Evolutionary conservation across 164 flowering plant species (phyloP).

Genomic region (Magnolia officinalis): DNA sequence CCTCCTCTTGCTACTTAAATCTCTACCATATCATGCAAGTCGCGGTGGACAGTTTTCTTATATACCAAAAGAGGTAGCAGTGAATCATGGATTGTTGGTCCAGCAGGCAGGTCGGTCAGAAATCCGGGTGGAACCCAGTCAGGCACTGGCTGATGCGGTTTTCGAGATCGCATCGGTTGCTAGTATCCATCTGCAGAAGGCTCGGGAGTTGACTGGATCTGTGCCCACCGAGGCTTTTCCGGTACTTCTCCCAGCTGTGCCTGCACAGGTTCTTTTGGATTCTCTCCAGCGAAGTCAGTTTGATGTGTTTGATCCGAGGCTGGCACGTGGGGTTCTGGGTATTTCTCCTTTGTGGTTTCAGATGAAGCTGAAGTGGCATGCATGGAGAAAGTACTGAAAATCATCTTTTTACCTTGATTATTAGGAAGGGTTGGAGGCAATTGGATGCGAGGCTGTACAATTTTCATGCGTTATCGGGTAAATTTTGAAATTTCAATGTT

Average conservation of each 20-base stretch:
- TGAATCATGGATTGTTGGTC: slow-evolving; percentile 68
- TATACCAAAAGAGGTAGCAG: slow-evolving; percentile 71
- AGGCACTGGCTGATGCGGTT: slow-evolving; percentile 60
- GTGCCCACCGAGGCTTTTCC: slow-evolving; percentile 79
- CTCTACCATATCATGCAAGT: slow-evolving; percentile 81
- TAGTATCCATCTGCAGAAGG: slow-evolving; percentile 74
- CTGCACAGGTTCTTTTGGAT: slow-evolving; percentile 75
- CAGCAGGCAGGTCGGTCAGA: slow-evolving; percentile 43
- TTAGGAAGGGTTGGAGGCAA: neutral
- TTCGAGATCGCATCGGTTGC: slow-evolving; percentile 97
- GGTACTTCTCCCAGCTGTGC: slow-evolving; percentile 79
- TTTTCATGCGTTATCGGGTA: neutral
- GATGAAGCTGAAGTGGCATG: slow-evolving; percentile 77
- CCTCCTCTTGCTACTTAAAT: slow-evolving; percentile 74
- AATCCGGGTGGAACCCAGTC: slow-evolving; percentile 55
- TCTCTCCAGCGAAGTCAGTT: slow-evolving; percentile 57
- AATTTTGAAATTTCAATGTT: neutral
- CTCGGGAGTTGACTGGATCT: slow-evolving; percentile 63
- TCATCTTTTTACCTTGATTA: neutral
- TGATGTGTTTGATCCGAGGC: slow-evolving; percentile 87
- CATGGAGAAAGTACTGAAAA: slow-evolving; percentile 71
- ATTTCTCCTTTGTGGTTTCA: slow-evolving; percentile 82
- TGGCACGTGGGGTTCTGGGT: slow-evolving; percentile 69
- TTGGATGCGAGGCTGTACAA: neutral
- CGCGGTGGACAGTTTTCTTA: slow-evolving; percentile 56